A percentile compares a stretch with the other conserved stretches of the same genome.
Conservation (phyloP, 1,139 yeast species). For the Hansenula sp. region DNA sequence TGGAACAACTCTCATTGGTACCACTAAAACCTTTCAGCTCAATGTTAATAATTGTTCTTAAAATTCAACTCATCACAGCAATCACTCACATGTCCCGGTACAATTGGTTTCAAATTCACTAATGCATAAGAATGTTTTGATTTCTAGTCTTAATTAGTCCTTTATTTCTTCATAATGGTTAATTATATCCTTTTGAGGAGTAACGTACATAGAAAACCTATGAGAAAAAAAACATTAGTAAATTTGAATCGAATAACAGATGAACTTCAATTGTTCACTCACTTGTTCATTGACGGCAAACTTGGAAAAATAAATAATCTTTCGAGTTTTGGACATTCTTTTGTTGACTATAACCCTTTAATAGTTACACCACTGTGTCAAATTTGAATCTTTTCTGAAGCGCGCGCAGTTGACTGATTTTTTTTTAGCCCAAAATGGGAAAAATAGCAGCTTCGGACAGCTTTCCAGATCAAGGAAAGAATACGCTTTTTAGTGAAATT, state of each 20-base stretch:
- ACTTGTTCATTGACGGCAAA: constrained; percentile 66
- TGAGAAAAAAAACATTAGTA: constrained; percentile 1
- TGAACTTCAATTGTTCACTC: background rate
- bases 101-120: constrained; percentile 85
- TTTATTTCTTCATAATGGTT: too few species aligned
- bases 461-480: too few species aligned
- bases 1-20: constrained; percentile 66
- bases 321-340: constrained; percentile 7
- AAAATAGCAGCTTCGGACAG: background rate
- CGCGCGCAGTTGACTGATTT: too few species aligned
- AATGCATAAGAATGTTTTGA: constrained; percentile 68
- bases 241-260: too few species aligned
- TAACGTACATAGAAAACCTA: constrained; percentile 24
- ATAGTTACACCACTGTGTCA: too few species aligned
- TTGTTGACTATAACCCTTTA: too few species aligned
- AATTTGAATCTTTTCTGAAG: too few species aligned
- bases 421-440: background rate
- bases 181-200: too few species aligned
- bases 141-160: constrained; percentile 17
- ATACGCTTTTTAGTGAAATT: too few species aligned
- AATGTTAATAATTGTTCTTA: too few species aligned
- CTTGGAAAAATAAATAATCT: constrained; percentile 41
- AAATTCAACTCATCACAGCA: too few species aligned
- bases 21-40: constrained; percentile 58
- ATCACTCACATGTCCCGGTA: constrained; percentile 71